Percentiles rank a stretch among this genome's conserved stretches.
phyloP scores from a whole-genome alignment of 768 basidiomycete genomes.

The Suillus tomentosus region DNA sequence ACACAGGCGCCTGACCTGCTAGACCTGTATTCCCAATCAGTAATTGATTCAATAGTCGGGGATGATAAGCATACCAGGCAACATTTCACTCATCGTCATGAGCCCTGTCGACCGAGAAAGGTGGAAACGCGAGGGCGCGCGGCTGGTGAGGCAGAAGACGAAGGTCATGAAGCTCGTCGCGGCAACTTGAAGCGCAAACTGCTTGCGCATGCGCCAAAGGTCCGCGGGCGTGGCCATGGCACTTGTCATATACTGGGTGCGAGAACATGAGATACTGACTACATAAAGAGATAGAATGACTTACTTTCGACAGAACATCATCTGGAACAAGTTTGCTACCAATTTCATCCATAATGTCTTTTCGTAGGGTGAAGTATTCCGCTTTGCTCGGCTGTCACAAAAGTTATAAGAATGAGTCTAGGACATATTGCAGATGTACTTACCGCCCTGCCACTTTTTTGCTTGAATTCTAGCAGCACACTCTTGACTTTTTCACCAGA shows the following conservation, averaged over 20 bases:
- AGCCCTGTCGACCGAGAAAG: constrained; percentile 87
- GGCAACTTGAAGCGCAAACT: constrained; percentile 90
- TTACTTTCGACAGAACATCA: constrained; percentile 78
- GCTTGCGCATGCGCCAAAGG: constrained; percentile 96
- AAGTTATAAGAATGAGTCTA: constrained; percentile 6
- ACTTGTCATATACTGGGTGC: constrained; percentile 80
- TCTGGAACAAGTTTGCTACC: constrained; percentile 87
- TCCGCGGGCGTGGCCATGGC: constrained; percentile 84
- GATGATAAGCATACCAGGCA: constrained; percentile 63
- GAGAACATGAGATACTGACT: not conserved
- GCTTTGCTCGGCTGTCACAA: constrained; percentile 52
- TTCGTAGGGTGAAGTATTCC: constrained; percentile 71
- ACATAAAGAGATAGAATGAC: constrained; percentile 22
- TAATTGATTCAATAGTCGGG: not conserved
- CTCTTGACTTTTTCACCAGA: constrained; percentile 83
- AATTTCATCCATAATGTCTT: constrained; percentile 89
- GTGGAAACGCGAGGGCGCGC: constrained; percentile 83
- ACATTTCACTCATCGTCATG: constrained; percentile 90
- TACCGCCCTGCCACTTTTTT: constrained; percentile 46
- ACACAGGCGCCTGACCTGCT: constrained; percentile 53
- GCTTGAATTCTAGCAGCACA: constrained; percentile 60
- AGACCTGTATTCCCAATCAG: constrained; percentile 22
- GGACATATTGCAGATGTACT: not conserved
- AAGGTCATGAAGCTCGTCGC: constrained; percentile 92
- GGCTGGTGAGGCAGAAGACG: constrained; percentile 78